These are phyloP conservation scores for Stentor roeselii DNA, from an alignment of 73 alveolate genomes.

Conservation along the genomic window DNA sequence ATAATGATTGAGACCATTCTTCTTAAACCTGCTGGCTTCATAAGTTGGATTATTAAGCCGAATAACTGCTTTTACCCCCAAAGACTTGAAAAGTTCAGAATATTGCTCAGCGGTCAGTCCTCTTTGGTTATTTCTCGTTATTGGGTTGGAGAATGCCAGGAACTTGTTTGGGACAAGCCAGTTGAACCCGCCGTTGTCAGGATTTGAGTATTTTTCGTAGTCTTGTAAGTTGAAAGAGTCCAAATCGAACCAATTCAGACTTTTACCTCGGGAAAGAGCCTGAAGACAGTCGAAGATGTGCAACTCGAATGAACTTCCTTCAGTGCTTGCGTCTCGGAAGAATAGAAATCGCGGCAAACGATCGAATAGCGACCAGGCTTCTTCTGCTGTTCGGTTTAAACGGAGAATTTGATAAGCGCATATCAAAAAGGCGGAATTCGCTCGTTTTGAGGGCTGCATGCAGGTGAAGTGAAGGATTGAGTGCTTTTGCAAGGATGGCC, in stretches of 20 bases:
- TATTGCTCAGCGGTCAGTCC: slow-evolving; percentile 66
- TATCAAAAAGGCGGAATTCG: slow-evolving; percentile 83
- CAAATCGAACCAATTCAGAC: slow-evolving; percentile 71
- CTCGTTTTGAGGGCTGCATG: slow-evolving; percentile 61
- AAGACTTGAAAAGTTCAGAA: slow-evolving; percentile 2
- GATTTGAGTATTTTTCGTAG: slow-evolving; percentile 69
- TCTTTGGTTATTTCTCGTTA: slow-evolving; percentile 38
- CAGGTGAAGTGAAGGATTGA: slow-evolving; percentile 70
- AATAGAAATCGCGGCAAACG: slow-evolving; percentile 59
- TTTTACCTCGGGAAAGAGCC: slow-evolving; percentile 67
- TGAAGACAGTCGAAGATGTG: slow-evolving; percentile 75
- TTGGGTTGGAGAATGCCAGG: slow-evolving; percentile 71
- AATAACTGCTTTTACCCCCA: slow-evolving; percentile 34
- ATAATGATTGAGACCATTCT: slow-evolving; percentile 35
- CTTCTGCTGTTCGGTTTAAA: slow-evolving; percentile 77
- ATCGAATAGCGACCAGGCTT: slow-evolving; percentile 75
- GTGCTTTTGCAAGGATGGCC: slow-evolving; percentile 32
- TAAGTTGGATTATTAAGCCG: slow-evolving; percentile 32
- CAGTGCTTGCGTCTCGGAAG: slow-evolving; percentile 89
- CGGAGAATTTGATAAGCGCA: slow-evolving; percentile 83
- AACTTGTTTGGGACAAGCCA: slow-evolving; percentile 79
- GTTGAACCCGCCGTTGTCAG: slow-evolving; percentile 81
- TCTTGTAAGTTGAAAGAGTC: slow-evolving; percentile 60
- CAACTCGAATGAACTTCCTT: slow-evolving; percentile 80
- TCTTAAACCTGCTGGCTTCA: slow-evolving; percentile 35